Evolutionary conservation across 2,329 filamentous ascomycete genomes (phyloP).

Genomic region (Fusarium palustre): DNA sequence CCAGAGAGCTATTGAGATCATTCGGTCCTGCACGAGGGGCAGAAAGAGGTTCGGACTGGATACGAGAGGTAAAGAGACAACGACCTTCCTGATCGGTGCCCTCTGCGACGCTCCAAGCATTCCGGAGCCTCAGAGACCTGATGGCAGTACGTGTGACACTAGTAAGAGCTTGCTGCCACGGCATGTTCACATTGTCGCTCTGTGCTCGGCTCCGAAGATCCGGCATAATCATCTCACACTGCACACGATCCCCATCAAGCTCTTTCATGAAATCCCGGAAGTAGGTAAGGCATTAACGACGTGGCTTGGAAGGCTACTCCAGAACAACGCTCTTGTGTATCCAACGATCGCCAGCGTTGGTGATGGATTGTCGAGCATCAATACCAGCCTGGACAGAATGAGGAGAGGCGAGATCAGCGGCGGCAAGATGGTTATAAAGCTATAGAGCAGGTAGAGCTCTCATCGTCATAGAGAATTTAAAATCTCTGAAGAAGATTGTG

Average conservation of each 20-base stretch:
- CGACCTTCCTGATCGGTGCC: conserved; percentile 62
- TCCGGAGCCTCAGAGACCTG: conserved; percentile 58
- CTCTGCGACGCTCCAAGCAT: conserved; percentile 13
- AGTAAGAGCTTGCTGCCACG: conserved; percentile 41
- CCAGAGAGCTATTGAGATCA: conserved; percentile 72
- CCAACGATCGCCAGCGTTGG: conserved; percentile 75
- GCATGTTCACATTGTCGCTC: conserved; percentile 70
- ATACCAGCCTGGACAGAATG: conserved; percentile 74
- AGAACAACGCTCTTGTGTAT: conserved; percentile 63
- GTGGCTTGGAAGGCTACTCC: conserved; percentile 76
- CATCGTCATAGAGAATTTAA: too few species aligned
- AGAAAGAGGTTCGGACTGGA: conserved; percentile 76
- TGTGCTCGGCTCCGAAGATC: conserved; percentile 75
- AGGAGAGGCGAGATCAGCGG: conserved; percentile 74
- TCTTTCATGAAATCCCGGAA: conserved; percentile 75
- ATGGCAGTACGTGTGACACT: conserved; percentile 51
- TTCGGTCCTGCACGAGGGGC: conserved; percentile 68
- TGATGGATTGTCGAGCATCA: conserved; percentile 74
- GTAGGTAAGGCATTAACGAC: conserved; percentile 71
- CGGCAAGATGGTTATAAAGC: conserved; percentile 68
- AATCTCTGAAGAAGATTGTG: background rate
- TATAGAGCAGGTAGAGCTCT: background rate
- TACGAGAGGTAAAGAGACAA: conserved; percentile 73
- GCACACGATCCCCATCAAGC: conserved; percentile 79
- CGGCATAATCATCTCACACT: conserved; percentile 60